phyloP scores from a whole-genome alignment of 345 rosid species.

The Aegle marmelos region DNA sequence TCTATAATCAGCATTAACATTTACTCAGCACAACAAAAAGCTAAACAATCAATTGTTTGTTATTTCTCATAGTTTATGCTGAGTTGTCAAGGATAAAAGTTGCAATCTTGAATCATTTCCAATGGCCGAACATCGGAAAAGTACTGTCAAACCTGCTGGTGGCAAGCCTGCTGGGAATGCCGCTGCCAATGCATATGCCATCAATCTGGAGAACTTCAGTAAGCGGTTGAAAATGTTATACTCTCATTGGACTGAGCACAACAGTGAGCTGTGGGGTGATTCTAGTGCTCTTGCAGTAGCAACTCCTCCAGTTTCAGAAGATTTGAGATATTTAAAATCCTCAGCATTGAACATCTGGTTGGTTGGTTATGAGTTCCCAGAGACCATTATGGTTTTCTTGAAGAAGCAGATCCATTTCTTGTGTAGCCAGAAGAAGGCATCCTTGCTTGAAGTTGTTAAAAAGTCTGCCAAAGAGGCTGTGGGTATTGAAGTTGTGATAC shows the following conservation, averaged over 20 bases:
- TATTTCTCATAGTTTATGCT: slow-evolving; percentile 14
- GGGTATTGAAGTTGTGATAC: slow-evolving; percentile 40
- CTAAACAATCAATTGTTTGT: neutral
- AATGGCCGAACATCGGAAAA: slow-evolving; percentile 39
- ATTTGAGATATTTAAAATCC: slow-evolving; percentile 46
- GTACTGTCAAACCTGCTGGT: slow-evolving; percentile 21
- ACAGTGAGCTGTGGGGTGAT: slow-evolving; percentile 30
- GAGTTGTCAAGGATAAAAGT: slow-evolving; percentile 5
- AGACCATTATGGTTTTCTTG: slow-evolving; percentile 50
- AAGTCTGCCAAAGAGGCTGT: slow-evolving; percentile 37
- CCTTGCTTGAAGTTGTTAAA: slow-evolving; percentile 41
- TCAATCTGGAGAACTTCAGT: slow-evolving; percentile 36
- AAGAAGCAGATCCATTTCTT: slow-evolving; percentile 48
- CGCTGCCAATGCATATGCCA: slow-evolving; percentile 25
- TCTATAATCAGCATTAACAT: neutral
- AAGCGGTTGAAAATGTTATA: slow-evolving; percentile 36
- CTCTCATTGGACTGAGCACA: slow-evolving; percentile 39
- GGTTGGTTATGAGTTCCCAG: slow-evolving; percentile 51
- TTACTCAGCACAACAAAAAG: neutral
- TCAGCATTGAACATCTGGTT: slow-evolving; percentile 50
- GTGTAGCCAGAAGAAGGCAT: slow-evolving; percentile 44
- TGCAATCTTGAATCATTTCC: neutral
- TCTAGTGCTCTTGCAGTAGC: slow-evolving; percentile 37
- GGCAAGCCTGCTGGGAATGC: slow-evolving; percentile 16
- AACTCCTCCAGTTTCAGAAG: slow-evolving; percentile 43